Conservation (phyloP, 2,329 filamentous ascomycete genomes). For the Venturia effusa region DNA sequence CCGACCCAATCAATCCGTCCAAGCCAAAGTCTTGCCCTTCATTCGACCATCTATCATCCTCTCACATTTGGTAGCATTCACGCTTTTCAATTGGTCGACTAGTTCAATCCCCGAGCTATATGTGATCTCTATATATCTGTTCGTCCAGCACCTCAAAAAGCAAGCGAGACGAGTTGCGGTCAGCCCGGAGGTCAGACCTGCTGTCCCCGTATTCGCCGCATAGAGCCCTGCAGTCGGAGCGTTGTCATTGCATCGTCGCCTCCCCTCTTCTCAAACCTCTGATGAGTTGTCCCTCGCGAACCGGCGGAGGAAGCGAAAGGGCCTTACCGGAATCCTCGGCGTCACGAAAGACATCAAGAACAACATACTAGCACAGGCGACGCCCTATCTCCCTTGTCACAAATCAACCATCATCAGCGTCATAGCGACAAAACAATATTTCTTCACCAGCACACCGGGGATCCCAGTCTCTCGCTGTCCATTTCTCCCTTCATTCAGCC, state of each 20-base stretch:
- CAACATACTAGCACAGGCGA: neutral
- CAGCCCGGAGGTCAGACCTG: neutral
- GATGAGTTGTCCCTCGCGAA: slow-evolving; percentile 9
- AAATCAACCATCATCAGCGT: too few species aligned
- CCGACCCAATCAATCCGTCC: neutral
- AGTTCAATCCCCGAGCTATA: neutral
- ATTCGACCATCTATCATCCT: slow-evolving; percentile 1
- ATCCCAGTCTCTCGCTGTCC: too few species aligned
- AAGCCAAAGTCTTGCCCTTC: neutral
- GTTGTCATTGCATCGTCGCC: slow-evolving; percentile 4
- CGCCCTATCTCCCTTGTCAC: too few species aligned
- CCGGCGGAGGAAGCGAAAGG: neutral
- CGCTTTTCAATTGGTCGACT: slow-evolving; percentile 7
- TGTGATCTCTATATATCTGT: neutral
- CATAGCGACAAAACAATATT: too few species aligned
- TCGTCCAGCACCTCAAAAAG: neutral
- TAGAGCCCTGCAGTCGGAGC: neutral
- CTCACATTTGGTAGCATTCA: neutral
- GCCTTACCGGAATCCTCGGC: neutral
- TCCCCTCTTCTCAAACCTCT: neutral
- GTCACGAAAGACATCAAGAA: neutral
- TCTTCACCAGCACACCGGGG: too few species aligned
- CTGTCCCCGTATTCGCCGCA: neutral
- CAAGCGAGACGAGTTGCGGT: slow-evolving; percentile 6
- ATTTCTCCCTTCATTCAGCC: neutral